Base-by-base conservation (phyloP, 805 yeast species). In the Scheffersomyces spartinae region DNA sequence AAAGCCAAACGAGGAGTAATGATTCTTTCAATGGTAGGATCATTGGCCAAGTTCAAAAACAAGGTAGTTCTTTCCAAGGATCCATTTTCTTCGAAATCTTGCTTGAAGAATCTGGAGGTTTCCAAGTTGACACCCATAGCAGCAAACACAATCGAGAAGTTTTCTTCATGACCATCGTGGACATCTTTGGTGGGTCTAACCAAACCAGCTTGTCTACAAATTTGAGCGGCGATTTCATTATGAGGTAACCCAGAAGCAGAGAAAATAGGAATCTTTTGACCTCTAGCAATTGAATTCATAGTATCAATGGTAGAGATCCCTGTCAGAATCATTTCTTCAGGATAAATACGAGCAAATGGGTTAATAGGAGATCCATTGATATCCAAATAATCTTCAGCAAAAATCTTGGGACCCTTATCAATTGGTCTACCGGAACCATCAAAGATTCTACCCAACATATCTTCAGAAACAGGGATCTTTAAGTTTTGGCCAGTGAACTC, bases 51-150 rank as follows among this genome's bases (percentile, higher is more conserved):
- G 62, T 91, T 91, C 49, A 91, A 74, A 68, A 91, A 91, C 53
- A 91, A 71, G 1, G 95, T 80, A 24, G 96, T 93, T 72, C 98
- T 85, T 60, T 91, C 99, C 48, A 91, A 70, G 15, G 96, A 86
- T 17, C 99, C 99, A 49, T 91, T 91, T 60, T 91, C 97, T 67
- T 93, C 97, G 62, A 91, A 91, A 64, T 91, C 99, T 62, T 91
- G 97, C 64, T 88, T 84, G 77, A 91, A 91, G 66, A 91, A 91
- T 56, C 98, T 74, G 15, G 97, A 84, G 17, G 98, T 91, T 63
- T 93, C 99, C 62, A 91, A 73, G 55, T 93, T 91, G 41, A 88
- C 98, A 73, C 99, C 99, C 98, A 93, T 91, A 32, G 99, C 99
- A 20, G 97, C 99, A 49, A 91, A 91, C 19, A 91, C 99, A 60